A percentile compares a stretch with the other conserved stretches of the same genome.
Conservation (phyloP, 2,329 filamentous ascomycete species). For the Elsinoe batatas region DNA sequence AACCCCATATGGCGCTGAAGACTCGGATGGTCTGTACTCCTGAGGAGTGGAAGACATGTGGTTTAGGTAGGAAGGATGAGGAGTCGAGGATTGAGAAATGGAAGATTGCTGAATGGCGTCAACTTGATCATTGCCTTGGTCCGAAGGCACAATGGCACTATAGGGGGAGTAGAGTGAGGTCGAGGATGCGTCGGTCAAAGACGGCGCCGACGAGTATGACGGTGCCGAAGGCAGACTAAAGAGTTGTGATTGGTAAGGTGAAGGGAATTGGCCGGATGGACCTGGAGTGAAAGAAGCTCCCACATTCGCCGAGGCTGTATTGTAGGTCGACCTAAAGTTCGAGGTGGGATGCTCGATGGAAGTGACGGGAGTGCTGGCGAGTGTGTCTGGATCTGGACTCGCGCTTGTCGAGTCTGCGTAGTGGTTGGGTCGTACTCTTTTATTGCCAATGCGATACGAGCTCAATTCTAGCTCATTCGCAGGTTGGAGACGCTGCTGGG, state of each 20-base stretch:
- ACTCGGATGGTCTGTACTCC: background rate
- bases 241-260: background rate
- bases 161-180: background rate
- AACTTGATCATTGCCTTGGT: slow-evolving; percentile 5
- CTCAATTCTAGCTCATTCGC: background rate
- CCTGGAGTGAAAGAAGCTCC: background rate
- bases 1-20: background rate
- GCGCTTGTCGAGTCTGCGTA: slow-evolving; percentile 2
- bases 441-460: slow-evolving; percentile 7
- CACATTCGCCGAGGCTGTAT: slow-evolving; percentile 1
- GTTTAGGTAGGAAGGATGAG: background rate
- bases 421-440: slow-evolving; percentile 9
- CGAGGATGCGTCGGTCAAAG: slow-evolving; percentile 6
- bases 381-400: background rate
- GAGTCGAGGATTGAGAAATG: slow-evolving; percentile 1
- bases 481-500: background rate
- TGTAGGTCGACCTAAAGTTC: background rate
- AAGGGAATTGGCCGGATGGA: slow-evolving; percentile 2
- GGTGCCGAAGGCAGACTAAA: background rate
- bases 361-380: background rate
- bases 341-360: background rate
- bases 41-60: background rate
- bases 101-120: background rate
- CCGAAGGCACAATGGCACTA: background rate
- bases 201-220: slow-evolving; percentile 5